Evolutionary conservation across 2,329 filamentous ascomycete species (phyloP), one percentile per base, ranked within the genome.

Genomic region (Colletotrichum lupini): DNA sequence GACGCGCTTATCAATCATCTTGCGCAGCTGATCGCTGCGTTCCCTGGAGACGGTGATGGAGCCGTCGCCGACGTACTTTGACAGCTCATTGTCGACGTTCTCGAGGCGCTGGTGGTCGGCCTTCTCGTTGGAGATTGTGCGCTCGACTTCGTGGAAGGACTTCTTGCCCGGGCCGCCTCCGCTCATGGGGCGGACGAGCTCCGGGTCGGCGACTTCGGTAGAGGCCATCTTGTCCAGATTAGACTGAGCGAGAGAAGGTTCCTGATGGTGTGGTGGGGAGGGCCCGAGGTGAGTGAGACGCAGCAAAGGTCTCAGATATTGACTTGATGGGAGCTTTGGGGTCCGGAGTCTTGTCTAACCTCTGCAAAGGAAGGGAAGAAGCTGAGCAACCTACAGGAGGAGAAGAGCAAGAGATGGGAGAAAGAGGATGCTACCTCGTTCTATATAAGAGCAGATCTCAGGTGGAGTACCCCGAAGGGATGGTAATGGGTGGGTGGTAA

Each of bases 1-100:
- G 2, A 95, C 88, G 37, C 92, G 88, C 74, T 85, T 87, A 81
- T 95, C 92, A 76, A 95, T 93, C 84, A 91, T 84, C 64, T 82
- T 87, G 75, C 89, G 90, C 65, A 95, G 85, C 35, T 92, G 85
- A 52, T 82, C 85, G 80, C 90, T 91, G 67, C 92, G 90, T 71
- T 88, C 90, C 1, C 86, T 82, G 4, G 87, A 85, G 77, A 95
- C 90, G 2, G 88, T 83, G 62, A 94, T 83, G 6, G 83, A 84
- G 22, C 80, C 86, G 24, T 87, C 86, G 24, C 86, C 86, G 32
- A 90, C 89, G 83, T 95, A 95, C 79, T 92, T 88, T 62, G 92
- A 91, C 49, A 95, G 84, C 82, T 95, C 93, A 68, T 88, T 86
- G 82, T 95, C 93, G 68, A 94, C 87, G 55, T 76, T 66, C 4